A percentile compares a stretch with the other conserved stretches of the same genome.
These are phyloP conservation scores for Dendrobium catenatum DNA, from an alignment of 106 monocot genomes.

Conservation along the genomic window DNA sequence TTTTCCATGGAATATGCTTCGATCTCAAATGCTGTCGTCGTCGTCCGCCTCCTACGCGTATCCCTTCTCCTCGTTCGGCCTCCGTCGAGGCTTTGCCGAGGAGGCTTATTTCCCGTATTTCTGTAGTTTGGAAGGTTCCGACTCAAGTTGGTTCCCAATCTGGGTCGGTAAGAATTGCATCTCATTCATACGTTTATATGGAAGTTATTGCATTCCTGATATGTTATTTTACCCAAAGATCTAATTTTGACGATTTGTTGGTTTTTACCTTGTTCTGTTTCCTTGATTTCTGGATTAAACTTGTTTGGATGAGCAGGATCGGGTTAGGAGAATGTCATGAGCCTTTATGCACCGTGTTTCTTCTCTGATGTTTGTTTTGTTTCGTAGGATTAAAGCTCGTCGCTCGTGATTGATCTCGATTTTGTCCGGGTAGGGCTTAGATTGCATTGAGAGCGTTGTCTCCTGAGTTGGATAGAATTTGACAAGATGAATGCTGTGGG, in stretches of 20 bases:
- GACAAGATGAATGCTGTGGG: conserved; percentile 64
- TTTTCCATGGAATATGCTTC: conserved; percentile 7
- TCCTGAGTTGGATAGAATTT: conserved; percentile 7
- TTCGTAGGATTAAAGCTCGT: neutral
- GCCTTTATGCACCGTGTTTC: neutral
- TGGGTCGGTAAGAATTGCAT: neutral
- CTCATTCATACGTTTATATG: neutral
- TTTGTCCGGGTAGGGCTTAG: neutral
- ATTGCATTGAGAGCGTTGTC: neutral
- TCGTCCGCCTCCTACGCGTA: neutral
- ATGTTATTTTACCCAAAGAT: neutral
- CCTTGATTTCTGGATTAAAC: neutral
- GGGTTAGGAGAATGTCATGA: neutral
- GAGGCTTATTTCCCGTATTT: neutral
- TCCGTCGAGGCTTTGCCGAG: neutral
- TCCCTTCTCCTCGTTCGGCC: neutral
- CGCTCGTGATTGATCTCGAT: neutral
- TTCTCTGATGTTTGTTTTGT: neutral
- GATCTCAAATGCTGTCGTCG: neutral
- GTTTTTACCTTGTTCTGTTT: conserved; percentile 1
- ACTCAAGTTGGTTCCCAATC: neutral
- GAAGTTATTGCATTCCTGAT: neutral
- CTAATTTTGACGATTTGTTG: neutral
- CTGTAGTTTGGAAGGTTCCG: neutral
- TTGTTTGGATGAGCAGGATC: neutral